These are phyloP conservation scores for Amaranthus tricolor DNA, from an alignment of 179 eudicot species.

Conservation along the genomic window DNA sequence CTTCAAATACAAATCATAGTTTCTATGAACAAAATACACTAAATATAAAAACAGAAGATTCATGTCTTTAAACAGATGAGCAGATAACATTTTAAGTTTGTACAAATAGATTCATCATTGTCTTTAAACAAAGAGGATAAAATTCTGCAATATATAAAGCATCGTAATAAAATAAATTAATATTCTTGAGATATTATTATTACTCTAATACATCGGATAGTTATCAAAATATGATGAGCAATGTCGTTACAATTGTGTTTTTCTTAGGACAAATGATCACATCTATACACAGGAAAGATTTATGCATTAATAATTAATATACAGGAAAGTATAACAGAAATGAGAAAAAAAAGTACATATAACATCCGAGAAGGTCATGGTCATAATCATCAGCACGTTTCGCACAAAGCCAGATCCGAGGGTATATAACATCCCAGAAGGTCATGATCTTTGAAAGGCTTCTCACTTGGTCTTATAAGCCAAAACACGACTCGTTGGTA, in stretches of 20 bases:
- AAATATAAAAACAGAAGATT: too few relatives aligned
- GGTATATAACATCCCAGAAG: neutral
- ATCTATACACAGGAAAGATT: neutral
- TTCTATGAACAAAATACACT: too few relatives aligned
- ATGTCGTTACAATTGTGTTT: neutral
- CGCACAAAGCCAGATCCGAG: too few relatives aligned
- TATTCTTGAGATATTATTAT: too few relatives aligned
- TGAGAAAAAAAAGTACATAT: neutral
- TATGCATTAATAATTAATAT: neutral
- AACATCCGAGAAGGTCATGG: neutral
- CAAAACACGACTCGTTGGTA: constrained; percentile 4
- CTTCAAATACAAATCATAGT: too few relatives aligned
- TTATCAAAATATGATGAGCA: neutral
- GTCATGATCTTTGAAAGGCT: constrained; percentile 16
- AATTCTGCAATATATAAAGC: constrained; percentile 1
- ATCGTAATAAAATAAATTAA: too few relatives aligned
- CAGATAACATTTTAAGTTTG: too few relatives aligned
- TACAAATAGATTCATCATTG: neutral
- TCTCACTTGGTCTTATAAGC: neutral
- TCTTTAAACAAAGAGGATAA: neutral
- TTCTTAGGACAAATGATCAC: neutral
- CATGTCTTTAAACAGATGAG: too few relatives aligned
- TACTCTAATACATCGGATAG: neutral
- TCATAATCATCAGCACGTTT: neutral
- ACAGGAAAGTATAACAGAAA: neutral